Evolutionary conservation across 345 rosid species (phyloP), one percentile per base, ranked within the genome.

Genomic region (Erodium maritimum): DNA sequence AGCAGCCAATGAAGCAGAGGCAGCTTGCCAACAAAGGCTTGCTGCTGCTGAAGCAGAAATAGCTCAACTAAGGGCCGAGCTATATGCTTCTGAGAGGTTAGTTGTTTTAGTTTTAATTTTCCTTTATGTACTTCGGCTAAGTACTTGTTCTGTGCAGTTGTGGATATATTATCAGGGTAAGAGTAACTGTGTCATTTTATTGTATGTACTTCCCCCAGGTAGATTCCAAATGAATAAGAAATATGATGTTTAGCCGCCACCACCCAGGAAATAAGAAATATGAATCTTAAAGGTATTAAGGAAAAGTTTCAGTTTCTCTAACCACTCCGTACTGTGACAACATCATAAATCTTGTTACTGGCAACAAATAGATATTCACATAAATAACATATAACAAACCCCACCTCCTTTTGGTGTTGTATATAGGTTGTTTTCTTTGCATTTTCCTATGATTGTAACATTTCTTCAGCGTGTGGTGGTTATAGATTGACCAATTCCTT

Each of bases 1-100:
- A 78, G 99, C 97, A 52, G 99, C 99, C 68, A 80, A 82, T 63
- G 95, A 89, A 76, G 85, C 94, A 23, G 91, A 87, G 67, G 83
- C 74, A 78, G 95, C 95, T 56, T 89, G 96, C 76, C 94, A 82
- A 65, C 80, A 73, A 77, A 86, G 99, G 73, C 96, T 93, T 73
- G 77, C 79, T 62, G 77, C 70, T 61, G 84, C 95, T 34, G 86
- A 87, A 82, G 90, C 84, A 71, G 95, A 93, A 81, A 87, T 87
- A 71, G 73, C 78, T 62, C 91, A 80, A 71, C 60, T 89, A 71
- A 78, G 89, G 81, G 78, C 76, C 65, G 81, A 85, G 65, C 61
- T 93, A 62, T 94, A 85, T 75, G 63, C 70, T 65, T 83, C 91
- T 55, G 85, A 85, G 69, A 83, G 91, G 96, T 93, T 73, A 50